Evolutionary conservation across 176 grass and related monocot genomes (phyloP), one percentile per base, ranked within the genome.

Genomic region (Chloris gayana): DNA sequence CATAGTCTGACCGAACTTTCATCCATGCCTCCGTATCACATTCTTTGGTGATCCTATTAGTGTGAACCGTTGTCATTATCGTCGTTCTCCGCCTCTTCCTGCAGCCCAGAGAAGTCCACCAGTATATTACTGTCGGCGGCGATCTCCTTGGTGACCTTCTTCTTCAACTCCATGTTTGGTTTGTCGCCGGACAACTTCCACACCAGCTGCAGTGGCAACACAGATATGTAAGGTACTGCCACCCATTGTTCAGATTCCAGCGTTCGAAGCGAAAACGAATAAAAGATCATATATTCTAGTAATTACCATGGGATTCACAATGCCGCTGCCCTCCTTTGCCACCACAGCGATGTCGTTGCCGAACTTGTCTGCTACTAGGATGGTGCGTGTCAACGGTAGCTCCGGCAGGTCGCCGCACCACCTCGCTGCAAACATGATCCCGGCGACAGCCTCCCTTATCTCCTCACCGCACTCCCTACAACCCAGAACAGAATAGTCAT

Each of bases 321-420:
- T 30, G 17, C 72, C 72, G 1, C 57, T 67, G 57, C 82, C 87
- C 24, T 84, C 76, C 45, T 62, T 79, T 18, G 85, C 64, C 1
- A 12, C 51, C 2, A 1, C 4, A 4, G 75, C 6, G 0, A 91
- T 84, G 24, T 87, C 76, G 0, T 15, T 65, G 19, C 84, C 89
- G n/a, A 91, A 87, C 80, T 91, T 91, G 9, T 83, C 56, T 13
- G 54, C 46, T 5, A 84, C 46, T 5, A 84, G 81, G 35, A 91
- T 87, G 15, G n/a, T 33, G 47, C 85, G 70, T 62, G 70, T 76
- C 31, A 71, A 66, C 24, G 35, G 45, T 25, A 91, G 81, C 85
- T 91, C 89, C 9, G 58, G 89, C 35, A 87, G n/a, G 17, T 91
- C 70, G 15, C 80, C 58, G 14, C 80, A 91, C 80, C 80, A 65